Percentiles rank a stretch among this genome's conserved stretches.
phyloP scores from a whole-genome alignment of 768 basidiomycete species.

The Tricholoma hemisulphureum region DNA sequence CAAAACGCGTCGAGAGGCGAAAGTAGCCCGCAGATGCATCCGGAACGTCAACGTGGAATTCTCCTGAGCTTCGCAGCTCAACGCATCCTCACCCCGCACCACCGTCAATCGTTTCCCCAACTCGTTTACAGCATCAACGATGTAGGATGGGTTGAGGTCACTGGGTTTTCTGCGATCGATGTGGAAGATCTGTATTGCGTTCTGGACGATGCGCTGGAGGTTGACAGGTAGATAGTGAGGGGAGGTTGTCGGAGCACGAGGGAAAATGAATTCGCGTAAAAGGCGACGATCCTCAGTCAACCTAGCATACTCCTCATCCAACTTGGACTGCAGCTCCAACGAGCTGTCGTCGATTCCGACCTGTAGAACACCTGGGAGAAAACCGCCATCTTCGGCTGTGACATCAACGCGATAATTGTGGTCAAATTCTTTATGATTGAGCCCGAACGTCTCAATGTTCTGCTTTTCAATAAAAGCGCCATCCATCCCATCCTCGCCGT shows the following conservation, averaged over 20 bases:
- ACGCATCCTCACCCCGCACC: constrained; percentile 79
- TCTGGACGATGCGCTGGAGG: constrained; percentile 91
- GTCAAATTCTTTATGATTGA: constrained; percentile 82
- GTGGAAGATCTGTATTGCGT: constrained; percentile 94
- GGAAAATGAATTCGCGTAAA: constrained; percentile 85
- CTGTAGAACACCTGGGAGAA: constrained; percentile 76
- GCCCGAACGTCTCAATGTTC: constrained; percentile 82
- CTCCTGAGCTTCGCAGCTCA: constrained; percentile 75
- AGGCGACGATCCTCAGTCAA: constrained; percentile 72
- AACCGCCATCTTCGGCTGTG: constrained; percentile 78
- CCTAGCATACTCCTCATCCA: constrained; percentile 70
- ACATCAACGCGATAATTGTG: constrained; percentile 94
- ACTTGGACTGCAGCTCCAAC: constrained; percentile 73
- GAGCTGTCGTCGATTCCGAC: constrained; percentile 86
- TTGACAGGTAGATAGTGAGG: constrained; percentile 94
- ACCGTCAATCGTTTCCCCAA: constrained; percentile 78
- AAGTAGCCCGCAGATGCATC: constrained; percentile 88
- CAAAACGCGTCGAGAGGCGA: constrained; percentile 83
- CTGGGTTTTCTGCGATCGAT: constrained; percentile 92
- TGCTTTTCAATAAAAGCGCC: constrained; percentile 97
- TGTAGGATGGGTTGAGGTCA: constrained; percentile 85
- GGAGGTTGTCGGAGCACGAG: constrained; percentile 61
- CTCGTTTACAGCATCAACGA: constrained; percentile 75
- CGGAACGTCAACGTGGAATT: constrained; percentile 92
- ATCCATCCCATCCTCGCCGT: constrained; percentile 99